Base-by-base conservation (phyloP, 2,329 filamentous ascomycete genomes). In the Blastomyces parvus region DNA sequence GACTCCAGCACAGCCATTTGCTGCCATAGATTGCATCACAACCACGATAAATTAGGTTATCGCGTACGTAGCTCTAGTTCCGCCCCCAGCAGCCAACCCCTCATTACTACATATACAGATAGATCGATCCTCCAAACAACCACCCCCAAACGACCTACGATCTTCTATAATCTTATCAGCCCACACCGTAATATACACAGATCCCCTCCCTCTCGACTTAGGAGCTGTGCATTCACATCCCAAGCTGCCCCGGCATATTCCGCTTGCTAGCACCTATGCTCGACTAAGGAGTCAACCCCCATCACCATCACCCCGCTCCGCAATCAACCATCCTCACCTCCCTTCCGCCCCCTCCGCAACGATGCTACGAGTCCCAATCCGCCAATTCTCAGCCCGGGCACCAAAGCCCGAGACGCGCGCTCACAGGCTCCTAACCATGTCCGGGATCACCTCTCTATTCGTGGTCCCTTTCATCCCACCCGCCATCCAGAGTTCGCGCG, bases 391-490 rank as follows among this genome's bases (percentile, higher is more conserved):
- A 19, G 75, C 76, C 25, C 77, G 74, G 17, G 60, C 62, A 9
- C 63, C 66, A 25, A 67, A 65, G 30, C 74, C 75, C 22, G 73
- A 76, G 55, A 76, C 72, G 59, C 76, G 74, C 52, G 70, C 72
- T 57, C 72, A 76, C 52, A 76, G 76, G 44, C 74, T 77, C 53
- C 67, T 79, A 38, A 73, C 77, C 56, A 72, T 71, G 60, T 76
- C 76, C 17, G 77, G 77, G 64, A 71, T 80, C 17, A 69, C 75
- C 50, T 76, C 77, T 1, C 76, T 74, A 1, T 77, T 80, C 25
- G 72, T 79, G 22, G 69, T 80, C 5, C 78, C 78, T 5, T 80
- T 80, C 65, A 74, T 80, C 2, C 78, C 78, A 36, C 78, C 78
- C 7, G 78, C 78, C 4, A 70, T 80, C 13, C 78, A 79, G 65